Evolutionary conservation across 164 flowering plant species (phyloP).

Genomic region (Macadamia integrifolia): DNA sequence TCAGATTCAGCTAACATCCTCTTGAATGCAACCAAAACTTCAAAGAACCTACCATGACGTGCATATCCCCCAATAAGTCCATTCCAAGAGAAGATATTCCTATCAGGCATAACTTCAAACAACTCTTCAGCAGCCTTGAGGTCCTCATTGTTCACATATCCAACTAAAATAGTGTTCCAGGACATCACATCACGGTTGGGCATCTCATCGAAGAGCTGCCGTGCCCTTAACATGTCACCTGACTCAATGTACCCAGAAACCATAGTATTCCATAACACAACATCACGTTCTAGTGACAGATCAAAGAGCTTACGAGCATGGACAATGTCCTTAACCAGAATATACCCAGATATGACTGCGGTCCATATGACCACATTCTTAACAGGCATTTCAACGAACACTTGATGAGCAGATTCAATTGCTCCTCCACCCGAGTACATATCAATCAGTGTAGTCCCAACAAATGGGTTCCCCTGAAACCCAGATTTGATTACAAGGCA

Average conservation of each 20-base stretch:
- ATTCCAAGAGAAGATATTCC: slow-evolving; percentile 70
- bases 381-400: slow-evolving; percentile 50
- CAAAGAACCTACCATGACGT: slow-evolving; percentile 27
- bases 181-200: slow-evolving; percentile 51
- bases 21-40: slow-evolving; percentile 46
- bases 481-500: slow-evolving; percentile 44
- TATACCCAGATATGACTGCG: slow-evolving; percentile 43
- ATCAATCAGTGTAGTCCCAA: slow-evolving; percentile 57
- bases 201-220: slow-evolving; percentile 46
- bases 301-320: slow-evolving; percentile 55
- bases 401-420: slow-evolving; percentile 33
- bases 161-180: slow-evolving; percentile 54
- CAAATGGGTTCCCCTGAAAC: slow-evolving; percentile 39
- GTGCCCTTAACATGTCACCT: slow-evolving; percentile 46
- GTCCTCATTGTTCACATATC: slow-evolving; percentile 43
- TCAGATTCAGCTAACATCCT: slow-evolving; percentile 44
- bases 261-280: slow-evolving; percentile 65
- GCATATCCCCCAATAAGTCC: slow-evolving; percentile 60
- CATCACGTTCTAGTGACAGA: slow-evolving; percentile 49
- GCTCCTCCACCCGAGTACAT: slow-evolving; percentile 40
- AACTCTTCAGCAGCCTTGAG: slow-evolving; percentile 33
- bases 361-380: slow-evolving; percentile 74
- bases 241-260: slow-evolving; percentile 44
- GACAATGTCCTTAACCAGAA: slow-evolving; percentile 30
- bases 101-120: slow-evolving; percentile 56